Percentiles rank a stretch among this genome's conserved stretches.
Conservation (phyloP, 805 yeast genomes). For the Myxozyma lipomycoides region DNA sequence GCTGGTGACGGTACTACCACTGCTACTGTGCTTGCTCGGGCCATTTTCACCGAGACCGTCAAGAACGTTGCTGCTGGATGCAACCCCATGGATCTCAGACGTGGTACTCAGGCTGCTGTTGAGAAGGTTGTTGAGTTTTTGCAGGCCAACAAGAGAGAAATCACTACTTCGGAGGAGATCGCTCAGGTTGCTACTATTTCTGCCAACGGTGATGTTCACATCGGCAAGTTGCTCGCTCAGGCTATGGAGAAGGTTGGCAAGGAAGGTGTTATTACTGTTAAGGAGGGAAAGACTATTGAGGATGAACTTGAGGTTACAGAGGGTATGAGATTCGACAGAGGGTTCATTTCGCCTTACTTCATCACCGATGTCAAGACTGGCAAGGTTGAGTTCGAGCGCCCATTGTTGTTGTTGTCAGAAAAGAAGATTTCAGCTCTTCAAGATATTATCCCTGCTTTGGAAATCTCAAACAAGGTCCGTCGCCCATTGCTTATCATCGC, state of each 20-base stretch:
- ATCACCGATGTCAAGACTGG: slow-evolving; percentile 88
- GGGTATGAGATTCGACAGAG: slow-evolving; percentile 98
- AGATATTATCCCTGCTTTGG: slow-evolving; percentile 89
- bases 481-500: slow-evolving; percentile 91
- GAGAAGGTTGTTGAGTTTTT: slow-evolving; percentile 84
- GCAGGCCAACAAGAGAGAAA: slow-evolving; percentile 81
- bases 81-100: slow-evolving; percentile 96
- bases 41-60: slow-evolving; percentile 90
- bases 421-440: slow-evolving; percentile 87
- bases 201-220: slow-evolving; percentile 92
- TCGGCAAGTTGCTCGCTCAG: slow-evolving; percentile 83
- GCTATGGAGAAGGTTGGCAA: slow-evolving; percentile 99
- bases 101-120: slow-evolving; percentile 96
- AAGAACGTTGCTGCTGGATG: slow-evolving; percentile 98
- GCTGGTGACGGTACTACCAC: slow-evolving; percentile 99
- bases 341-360: slow-evolving; percentile 94
- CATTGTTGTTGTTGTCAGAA: slow-evolving; percentile 81
- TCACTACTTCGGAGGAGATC: slow-evolving; percentile 89
- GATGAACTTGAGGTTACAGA: slow-evolving; percentile 96
- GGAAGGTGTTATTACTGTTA: slow-evolving; percentile 97
- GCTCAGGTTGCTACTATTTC: slow-evolving; percentile 98
- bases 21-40: slow-evolving; percentile 93
- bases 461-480: slow-evolving; percentile 86
- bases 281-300: slow-evolving; percentile 94
- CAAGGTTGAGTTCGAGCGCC: slow-evolving; percentile 93